These are phyloP conservation scores for Penicillium dipodomyicola DNA, from an alignment of 495 filamentous ascomycete genomes.

Conservation along the genomic window DNA sequence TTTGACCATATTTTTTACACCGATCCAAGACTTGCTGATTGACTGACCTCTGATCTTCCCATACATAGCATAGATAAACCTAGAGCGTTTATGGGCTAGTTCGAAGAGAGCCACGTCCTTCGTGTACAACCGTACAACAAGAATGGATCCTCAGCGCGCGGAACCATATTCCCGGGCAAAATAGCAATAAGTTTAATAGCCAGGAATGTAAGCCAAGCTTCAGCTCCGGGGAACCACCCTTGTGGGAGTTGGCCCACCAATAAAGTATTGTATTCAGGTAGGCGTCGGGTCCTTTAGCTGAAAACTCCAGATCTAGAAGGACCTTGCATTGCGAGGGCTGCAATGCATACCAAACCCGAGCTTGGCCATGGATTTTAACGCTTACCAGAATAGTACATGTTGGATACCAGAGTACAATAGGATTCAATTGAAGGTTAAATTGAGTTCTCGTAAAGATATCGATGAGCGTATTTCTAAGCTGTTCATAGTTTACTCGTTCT, in stretches of 20 bases:
- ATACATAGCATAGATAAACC: background rate
- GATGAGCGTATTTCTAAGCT: background rate
- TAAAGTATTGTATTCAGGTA: background rate
- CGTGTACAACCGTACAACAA: background rate
- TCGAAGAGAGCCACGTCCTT: background rate
- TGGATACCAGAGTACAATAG: background rate
- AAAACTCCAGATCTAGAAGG: constrained; percentile 11
- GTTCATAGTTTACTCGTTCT: background rate
- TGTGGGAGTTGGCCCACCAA: background rate
- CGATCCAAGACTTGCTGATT: background rate
- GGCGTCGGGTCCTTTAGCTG: background rate
- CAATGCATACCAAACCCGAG: constrained; percentile 13
- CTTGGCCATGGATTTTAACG: background rate
- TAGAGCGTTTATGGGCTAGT: background rate
- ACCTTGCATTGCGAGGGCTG: constrained; percentile 15
- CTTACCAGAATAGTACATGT: background rate
- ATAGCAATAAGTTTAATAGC: background rate
- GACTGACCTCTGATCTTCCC: background rate
- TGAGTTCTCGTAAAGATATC: background rate
- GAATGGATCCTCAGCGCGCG: background rate
- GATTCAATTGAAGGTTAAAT: background rate
- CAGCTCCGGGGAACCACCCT: background rate
- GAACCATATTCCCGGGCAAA: background rate
- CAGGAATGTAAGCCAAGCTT: constrained; percentile 23
- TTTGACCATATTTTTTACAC: background rate